Conservation (phyloP, 768 basidiomycete genomes). For the Pleurotus platypus region DNA sequence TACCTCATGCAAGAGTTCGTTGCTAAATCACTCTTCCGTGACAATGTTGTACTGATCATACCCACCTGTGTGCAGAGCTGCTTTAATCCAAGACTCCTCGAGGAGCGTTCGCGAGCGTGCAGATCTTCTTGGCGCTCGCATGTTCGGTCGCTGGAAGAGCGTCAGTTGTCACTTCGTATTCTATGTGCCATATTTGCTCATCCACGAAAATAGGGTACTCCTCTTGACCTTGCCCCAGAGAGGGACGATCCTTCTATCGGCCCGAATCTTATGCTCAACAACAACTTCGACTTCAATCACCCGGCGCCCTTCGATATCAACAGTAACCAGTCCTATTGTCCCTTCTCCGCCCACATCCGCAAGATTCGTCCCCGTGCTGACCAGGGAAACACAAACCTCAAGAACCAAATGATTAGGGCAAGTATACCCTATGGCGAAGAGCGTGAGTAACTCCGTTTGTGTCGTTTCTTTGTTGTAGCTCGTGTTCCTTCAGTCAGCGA, state of each 20-base stretch:
- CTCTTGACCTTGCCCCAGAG: background rate
- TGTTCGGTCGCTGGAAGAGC: constrained; percentile 5
- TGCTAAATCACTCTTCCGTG: background rate
- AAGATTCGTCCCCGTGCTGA: constrained; percentile 2
- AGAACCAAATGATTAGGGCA: background rate
- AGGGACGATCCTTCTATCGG: background rate
- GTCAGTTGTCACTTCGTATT: background rate
- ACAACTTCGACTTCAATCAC: constrained; percentile 6
- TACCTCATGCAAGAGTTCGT: background rate
- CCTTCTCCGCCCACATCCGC: constrained; percentile 1
- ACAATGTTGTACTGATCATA: background rate
- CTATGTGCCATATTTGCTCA: too few relatives aligned
- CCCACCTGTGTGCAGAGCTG: background rate
- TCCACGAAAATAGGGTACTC: background rate
- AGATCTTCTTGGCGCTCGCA: constrained; percentile 1
- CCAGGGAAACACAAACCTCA: background rate
- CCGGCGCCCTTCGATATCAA: background rate
- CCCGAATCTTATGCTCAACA: background rate
- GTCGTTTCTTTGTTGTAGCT: background rate
- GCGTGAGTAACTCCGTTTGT: background rate
- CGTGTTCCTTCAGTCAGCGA: background rate
- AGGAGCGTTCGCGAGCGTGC: background rate
- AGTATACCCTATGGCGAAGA: constrained; percentile 4
- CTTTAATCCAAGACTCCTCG: background rate
- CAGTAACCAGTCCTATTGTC: background rate